phyloP scores from a whole-genome alignment of 148 eudicot genomes.

The Rhododendron ferrugineum region DNA sequence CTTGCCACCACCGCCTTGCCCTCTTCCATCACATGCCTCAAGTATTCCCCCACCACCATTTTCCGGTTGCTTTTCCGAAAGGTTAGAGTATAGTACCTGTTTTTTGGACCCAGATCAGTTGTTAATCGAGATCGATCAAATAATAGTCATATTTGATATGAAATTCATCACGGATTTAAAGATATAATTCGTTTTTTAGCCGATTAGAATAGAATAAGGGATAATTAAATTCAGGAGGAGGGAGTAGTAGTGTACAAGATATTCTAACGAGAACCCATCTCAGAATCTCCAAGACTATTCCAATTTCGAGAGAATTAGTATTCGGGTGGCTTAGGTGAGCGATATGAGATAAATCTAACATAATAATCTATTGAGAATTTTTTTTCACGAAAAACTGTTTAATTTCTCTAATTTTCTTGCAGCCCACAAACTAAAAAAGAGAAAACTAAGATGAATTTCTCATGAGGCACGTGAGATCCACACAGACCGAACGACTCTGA shows the following conservation, averaged over 20 bases:
- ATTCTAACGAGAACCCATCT: not conserved
- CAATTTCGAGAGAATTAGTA: no score
- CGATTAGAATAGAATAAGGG: fast-evolving
- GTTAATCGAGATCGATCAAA: not conserved
- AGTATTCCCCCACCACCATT: conserved; percentile 14
- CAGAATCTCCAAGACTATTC: not conserved
- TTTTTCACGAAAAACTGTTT: not conserved
- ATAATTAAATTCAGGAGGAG: no score
- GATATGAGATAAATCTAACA: no score
- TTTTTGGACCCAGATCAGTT: not conserved
- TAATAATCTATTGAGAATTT: no score
- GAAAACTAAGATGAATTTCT: not conserved
- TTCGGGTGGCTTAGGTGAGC: no score
- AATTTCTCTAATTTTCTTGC: not conserved
- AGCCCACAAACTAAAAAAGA: not conserved
- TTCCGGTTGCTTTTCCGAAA: not conserved
- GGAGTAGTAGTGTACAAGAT: not conserved
- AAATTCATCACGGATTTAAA: no score
- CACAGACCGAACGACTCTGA: not conserved
- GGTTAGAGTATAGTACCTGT: not conserved
- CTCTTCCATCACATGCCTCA: conserved; percentile 33
- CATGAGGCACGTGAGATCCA: no score
- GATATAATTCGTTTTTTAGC: no score
- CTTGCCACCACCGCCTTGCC: conserved; percentile 29
- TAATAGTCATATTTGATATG: no score